Conservation (phyloP, 352 stramenopile species). For the Globisporangium spiculum region DNA sequence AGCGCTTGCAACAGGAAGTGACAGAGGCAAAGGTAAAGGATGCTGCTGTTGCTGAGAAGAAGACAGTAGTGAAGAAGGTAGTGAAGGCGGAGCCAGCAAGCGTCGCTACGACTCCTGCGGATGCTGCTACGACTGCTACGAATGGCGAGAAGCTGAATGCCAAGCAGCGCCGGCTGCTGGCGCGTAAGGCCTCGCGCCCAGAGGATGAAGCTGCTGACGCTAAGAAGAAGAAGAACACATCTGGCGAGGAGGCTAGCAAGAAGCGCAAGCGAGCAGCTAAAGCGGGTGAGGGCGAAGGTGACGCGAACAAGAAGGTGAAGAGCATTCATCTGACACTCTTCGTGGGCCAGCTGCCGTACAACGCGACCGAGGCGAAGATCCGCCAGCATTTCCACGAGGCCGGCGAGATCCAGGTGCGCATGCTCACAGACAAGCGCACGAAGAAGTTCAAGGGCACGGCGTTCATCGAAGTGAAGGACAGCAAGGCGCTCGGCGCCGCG, state of each 20-base stretch:
- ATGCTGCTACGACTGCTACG: background rate
- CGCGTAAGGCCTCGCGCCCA: slow-evolving; percentile 37
- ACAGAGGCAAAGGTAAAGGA: background rate
- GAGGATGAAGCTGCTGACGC: slow-evolving; percentile 19
- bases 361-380: slow-evolving; percentile 60
- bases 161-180: slow-evolving; percentile 52
- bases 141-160: slow-evolving; percentile 34
- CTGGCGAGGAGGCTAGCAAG: slow-evolving; percentile 28
- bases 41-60: background rate
- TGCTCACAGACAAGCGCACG: slow-evolving; percentile 84
- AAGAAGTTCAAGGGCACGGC: slow-evolving; percentile 81
- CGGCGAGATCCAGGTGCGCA: slow-evolving; percentile 73
- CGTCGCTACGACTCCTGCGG: slow-evolving; percentile 3
- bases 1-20: slow-evolving; percentile 1
- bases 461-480: slow-evolving; percentile 86
- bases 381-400: slow-evolving; percentile 72
- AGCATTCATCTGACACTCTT: slow-evolving; percentile 87
- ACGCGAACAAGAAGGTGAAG: slow-evolving; percentile 44
- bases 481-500: slow-evolving; percentile 72
- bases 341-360: slow-evolving; percentile 77
- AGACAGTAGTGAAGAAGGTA: slow-evolving; percentile 1
- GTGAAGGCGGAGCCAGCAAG: background rate
- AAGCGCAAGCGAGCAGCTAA: slow-evolving; percentile 46
- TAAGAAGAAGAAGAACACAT: slow-evolving; percentile 25
- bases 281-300: slow-evolving; percentile 9